These are phyloP conservation scores for Calycina marina DNA, from an alignment of 2,329 filamentous ascomycete species.

Conservation along the genomic window DNA sequence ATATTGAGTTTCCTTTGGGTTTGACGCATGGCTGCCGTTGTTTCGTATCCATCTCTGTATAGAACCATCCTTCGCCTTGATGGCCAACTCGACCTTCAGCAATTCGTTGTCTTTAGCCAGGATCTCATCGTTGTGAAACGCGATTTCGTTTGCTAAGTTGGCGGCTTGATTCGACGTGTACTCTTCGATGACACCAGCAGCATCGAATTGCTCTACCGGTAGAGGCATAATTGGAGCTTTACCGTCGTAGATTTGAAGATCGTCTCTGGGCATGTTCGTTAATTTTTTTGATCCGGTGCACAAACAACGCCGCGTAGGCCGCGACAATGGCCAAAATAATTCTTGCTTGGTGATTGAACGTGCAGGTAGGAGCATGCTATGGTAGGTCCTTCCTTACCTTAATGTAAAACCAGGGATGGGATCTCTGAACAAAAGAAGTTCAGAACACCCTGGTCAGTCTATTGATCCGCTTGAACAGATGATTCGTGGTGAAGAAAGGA, in stretches of 20 bases:
- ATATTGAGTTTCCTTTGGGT: slow-evolving; percentile 61
- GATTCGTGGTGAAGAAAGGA: too few species aligned
- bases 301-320: too few species aligned
- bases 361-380: too few species aligned
- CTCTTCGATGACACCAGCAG: slow-evolving; percentile 60
- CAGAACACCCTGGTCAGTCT: too few species aligned
- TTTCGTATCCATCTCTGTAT: slow-evolving; percentile 72
- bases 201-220: slow-evolving; percentile 41
- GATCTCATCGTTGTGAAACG: slow-evolving; percentile 73
- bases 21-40: slow-evolving; percentile 57
- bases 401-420: too few species aligned
- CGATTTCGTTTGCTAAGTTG: slow-evolving; percentile 70
- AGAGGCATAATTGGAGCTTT: slow-evolving; percentile 40
- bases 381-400: too few species aligned
- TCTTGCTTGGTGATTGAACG: too few species aligned
- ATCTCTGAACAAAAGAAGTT: too few species aligned
- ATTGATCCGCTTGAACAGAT: too few species aligned
- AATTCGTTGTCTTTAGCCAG: slow-evolving; percentile 64
- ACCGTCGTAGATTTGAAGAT: slow-evolving; percentile 43
- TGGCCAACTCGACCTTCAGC: slow-evolving; percentile 50
- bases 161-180: slow-evolving; percentile 61
- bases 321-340: too few species aligned
- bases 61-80: slow-evolving; percentile 56
- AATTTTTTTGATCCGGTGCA: too few species aligned
- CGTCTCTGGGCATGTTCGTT: slow-evolving; percentile 60